Base-by-base conservation (phyloP, 306 rosid species). In the Acacia acuminata region DNA sequence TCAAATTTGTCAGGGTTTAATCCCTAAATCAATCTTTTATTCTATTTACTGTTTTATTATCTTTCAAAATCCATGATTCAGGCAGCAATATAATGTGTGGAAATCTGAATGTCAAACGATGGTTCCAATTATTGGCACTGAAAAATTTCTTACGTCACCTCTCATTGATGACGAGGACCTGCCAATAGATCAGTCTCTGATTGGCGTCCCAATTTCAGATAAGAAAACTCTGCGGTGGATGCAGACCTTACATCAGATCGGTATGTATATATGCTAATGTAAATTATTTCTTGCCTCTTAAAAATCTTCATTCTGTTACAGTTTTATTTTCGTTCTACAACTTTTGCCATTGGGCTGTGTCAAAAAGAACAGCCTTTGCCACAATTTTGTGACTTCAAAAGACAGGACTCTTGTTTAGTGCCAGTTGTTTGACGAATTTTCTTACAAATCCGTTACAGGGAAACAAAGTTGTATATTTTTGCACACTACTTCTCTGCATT, bases 41-140 rank as follows among this genome's bases (percentile, higher is more conserved):
- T 48, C 10, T 22, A 42, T 3, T 61, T 14, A 53, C 19, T 67
- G 51, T 63, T 60, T 44, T 40, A 58, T 66, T 34, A 79, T 81
- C 77, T 58, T 71, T n/a, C 64, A 80, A 80, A 69, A 71, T 87
- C 75, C 71, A 44, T 67, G 58, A 84, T 76, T 74, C 85, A 95
- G 98, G 97, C 92, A 93, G 85, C 92, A 86, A 81, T 95, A 95
- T 86, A 72, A 32, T 58, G 78, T 75, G 82, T 90, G 90, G 97
- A 95, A 93, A 88, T 91, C 90, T 77, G 93, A 95, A 86, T 95
- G 98, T 81, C 94, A 92, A 88, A 90, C 82, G 82, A 87, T 93
- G 85, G 97, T 89, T 70, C 93, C 97, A 43, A 80, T 68, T 77
- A 86, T 95, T 82, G 98, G 98, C 74, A 85, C 80, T 82, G 98